Percentiles rank a stretch among this genome's conserved stretches.
These are phyloP conservation scores for Phytophthora cajani DNA, from an alignment of 352 stramenopile species.

Conservation along the genomic window DNA sequence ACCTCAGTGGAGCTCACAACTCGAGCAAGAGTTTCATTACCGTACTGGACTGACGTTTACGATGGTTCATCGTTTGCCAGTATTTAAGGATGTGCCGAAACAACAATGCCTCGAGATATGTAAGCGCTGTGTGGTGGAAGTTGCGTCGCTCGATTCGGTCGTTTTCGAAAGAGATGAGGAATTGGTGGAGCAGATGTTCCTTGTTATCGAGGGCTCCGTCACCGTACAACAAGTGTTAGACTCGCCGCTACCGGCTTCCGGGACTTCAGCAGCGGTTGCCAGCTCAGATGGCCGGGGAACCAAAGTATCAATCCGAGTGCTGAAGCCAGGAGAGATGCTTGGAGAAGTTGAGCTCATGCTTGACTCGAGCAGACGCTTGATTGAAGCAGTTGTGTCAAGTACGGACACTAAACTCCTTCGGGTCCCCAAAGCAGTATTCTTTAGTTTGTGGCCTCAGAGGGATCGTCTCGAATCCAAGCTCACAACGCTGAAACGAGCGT, in stretches of 20 bases:
- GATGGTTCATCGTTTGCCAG: conserved; percentile 33
- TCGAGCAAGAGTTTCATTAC: conserved; percentile 32
- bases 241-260: background rate
- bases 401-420: conserved; percentile 42
- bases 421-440: conserved; percentile 46
- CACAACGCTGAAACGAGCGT: conserved; percentile 34
- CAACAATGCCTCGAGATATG: conserved; percentile 38
- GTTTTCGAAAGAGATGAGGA: conserved; percentile 43
- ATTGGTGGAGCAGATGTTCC: conserved; percentile 38
- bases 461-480: conserved; percentile 43
- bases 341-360: conserved; percentile 56
- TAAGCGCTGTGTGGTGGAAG: conserved; percentile 38
- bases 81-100: conserved; percentile 40
- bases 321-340: conserved; percentile 46
- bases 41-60: conserved; percentile 50
- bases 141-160: conserved; percentile 31
- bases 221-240: conserved; percentile 38
- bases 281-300: conserved; percentile 14
- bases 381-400: conserved; percentile 33
- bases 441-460: conserved; percentile 38
- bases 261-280: background rate
- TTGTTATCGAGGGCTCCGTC: conserved; percentile 48
- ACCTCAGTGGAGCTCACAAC: conserved; percentile 40
- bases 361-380: conserved; percentile 29
- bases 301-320: conserved; percentile 37